Percentiles rank a stretch among this genome's conserved stretches.
These are phyloP conservation scores for Astrocystis sublimbata DNA, from an alignment of 495 filamentous ascomycete species.

Conservation along the genomic window DNA sequence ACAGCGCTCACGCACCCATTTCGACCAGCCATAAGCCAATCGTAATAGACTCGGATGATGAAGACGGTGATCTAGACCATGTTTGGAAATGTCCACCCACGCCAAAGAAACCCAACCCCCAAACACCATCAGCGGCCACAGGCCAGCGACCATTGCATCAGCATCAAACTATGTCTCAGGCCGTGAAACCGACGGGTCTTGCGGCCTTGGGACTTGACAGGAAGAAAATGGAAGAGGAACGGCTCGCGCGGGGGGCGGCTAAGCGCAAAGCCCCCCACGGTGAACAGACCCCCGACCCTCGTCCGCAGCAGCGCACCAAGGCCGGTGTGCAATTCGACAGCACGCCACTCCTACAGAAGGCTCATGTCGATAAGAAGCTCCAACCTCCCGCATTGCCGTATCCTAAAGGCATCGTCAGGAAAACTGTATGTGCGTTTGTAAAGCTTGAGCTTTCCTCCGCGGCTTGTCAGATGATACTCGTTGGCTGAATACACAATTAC, in stretches of 20 bases:
- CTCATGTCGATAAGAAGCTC: conserved; percentile 1
- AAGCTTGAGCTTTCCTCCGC: background rate
- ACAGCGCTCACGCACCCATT: background rate
- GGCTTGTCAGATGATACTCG: background rate
- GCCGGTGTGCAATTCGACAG: conserved; percentile 6
- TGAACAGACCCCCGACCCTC: conserved; percentile 14
- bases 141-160: background rate
- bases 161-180: background rate
- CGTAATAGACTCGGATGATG: conserved; percentile 25
- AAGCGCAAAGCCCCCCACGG: conserved; percentile 58
- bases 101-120: conserved; percentile 8
- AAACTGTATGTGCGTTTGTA: conserved; percentile 49
- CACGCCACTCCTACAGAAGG: background rate
- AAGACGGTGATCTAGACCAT: conserved; percentile 24
- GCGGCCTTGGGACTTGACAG: conserved; percentile 62
- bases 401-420: conserved; percentile 74
- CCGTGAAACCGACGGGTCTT: conserved; percentile 1
- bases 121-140: background rate
- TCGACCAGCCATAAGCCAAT: conserved; percentile 18
- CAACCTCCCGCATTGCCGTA: conserved; percentile 50
- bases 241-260: conserved; percentile 65
- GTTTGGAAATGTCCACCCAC: conserved; percentile 18
- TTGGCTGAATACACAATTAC: background rate
- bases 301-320: conserved; percentile 35
- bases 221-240: conserved; percentile 83